Percentiles rank a stretch among this genome's conserved stretches.
These are phyloP conservation scores for Aureobasidium sp. DNA, from an alignment of 2,329 filamentous ascomycete species.

Conservation along the genomic window DNA sequence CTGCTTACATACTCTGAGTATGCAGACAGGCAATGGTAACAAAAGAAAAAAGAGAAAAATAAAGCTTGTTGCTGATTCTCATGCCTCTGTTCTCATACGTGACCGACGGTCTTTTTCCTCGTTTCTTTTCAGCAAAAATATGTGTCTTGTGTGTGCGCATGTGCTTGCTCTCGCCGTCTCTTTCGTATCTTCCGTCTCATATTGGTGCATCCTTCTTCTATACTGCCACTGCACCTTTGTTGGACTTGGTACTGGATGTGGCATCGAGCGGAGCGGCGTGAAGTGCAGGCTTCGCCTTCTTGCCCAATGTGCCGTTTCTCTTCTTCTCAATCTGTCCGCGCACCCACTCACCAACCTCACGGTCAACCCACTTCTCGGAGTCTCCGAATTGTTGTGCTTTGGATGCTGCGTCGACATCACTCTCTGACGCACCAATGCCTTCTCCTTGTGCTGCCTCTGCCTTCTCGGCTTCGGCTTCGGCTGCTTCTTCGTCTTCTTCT, in stretches of 20 bases:
- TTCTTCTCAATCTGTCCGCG: slow-evolving; percentile 60
- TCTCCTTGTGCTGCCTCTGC: slow-evolving; percentile 12
- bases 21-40: not conserved
- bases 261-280: slow-evolving; percentile 80
- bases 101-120: not conserved
- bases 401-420: slow-evolving; percentile 19
- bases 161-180: not conserved
- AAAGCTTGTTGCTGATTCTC: not conserved
- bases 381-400: slow-evolving; percentile 13
- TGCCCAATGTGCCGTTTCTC: slow-evolving; percentile 49
- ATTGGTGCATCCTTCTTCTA: not conserved
- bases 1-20: not conserved
- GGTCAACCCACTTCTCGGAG: slow-evolving; percentile 51
- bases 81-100: not conserved
- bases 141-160: not conserved
- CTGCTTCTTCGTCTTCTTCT: slow-evolving; percentile 60
- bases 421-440: slow-evolving; percentile 29
- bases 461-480: slow-evolving; percentile 18
- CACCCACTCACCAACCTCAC: slow-evolving; percentile 85
- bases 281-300: slow-evolving; percentile 65
- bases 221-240: slow-evolving; percentile 10
- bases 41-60: not conserved
- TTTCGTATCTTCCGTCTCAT: not conserved
- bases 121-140: not conserved
- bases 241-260: slow-evolving; percentile 1